phyloP scores from a whole-genome alignment of 768 basidiomycete species.

The Russula sp. region DNA sequence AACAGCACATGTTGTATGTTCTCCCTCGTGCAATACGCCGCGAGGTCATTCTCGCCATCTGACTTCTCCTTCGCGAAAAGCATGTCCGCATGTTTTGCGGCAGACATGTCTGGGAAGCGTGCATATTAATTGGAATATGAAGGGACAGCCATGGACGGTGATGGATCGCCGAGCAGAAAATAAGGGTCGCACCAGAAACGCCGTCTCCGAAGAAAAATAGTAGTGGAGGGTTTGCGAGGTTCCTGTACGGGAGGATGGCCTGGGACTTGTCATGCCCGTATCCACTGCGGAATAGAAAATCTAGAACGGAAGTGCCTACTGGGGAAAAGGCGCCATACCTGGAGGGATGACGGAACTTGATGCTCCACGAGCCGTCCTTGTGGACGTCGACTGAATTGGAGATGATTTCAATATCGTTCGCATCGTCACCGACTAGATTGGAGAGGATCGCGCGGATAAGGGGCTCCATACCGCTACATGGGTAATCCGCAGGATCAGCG shows the following conservation, averaged over 20 bases:
- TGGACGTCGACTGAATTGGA: constrained; percentile 80
- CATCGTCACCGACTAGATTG: constrained; percentile 68
- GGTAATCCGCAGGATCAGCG: not conserved
- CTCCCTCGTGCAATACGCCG: constrained; percentile 72
- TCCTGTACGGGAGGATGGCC: constrained; percentile 88
- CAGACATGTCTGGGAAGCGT: constrained; percentile 67
- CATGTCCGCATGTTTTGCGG: constrained; percentile 86
- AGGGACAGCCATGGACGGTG: not conserved
- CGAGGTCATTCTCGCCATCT: constrained; percentile 80
- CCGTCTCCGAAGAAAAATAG: constrained; percentile 98
- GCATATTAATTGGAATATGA: not conserved
- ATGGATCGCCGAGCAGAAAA: not conserved
- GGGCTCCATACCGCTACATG: constrained; percentile 84
- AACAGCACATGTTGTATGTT: constrained; percentile 79
- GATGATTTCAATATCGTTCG: constrained; percentile 80
- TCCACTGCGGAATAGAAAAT: constrained; percentile 40
- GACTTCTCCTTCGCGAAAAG: constrained; percentile 87
- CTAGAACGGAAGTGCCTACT: not conserved
- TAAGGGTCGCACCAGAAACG: constrained; percentile 67
- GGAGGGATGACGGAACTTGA: constrained; percentile 84
- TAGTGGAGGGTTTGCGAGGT: constrained; percentile 60
- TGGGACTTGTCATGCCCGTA: constrained; percentile 97
- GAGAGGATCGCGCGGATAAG: constrained; percentile 88
- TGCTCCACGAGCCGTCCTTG: constrained; percentile 67
- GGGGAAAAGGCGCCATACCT: constrained; percentile 42